These are phyloP conservation scores for Daldinia sp. DNA, from an alignment of 2,329 filamentous ascomycete species.

Conservation along the genomic window DNA sequence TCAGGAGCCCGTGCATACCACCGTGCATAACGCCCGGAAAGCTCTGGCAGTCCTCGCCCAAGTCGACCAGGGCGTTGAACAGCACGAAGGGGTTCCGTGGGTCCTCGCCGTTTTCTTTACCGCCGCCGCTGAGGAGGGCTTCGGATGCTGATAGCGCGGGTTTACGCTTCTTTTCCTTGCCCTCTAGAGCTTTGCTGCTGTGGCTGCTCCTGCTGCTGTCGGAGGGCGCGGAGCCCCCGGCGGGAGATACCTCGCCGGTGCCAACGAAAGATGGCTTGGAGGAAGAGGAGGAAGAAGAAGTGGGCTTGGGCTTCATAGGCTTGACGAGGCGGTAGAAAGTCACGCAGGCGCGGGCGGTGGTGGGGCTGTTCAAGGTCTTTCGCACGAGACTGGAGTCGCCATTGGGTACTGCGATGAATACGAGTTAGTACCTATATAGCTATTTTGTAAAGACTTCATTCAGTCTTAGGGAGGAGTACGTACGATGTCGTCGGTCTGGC, in stretches of 20 bases:
- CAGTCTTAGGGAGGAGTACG: neutral
- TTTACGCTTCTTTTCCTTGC: slow-evolving; percentile 3
- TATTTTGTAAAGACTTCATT: neutral
- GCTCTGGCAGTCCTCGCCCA: slow-evolving; percentile 45
- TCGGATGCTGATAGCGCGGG: slow-evolving; percentile 22
- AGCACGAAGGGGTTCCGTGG: slow-evolving; percentile 48
- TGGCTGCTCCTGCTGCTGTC: neutral
- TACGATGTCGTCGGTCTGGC: slow-evolving; percentile 45
- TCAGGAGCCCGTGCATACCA: slow-evolving; percentile 47
- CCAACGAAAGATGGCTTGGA: neutral
- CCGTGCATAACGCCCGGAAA: slow-evolving; percentile 49
- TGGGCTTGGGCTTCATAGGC: slow-evolving; percentile 1
- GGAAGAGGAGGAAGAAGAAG: neutral
- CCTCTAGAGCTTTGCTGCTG: slow-evolving; percentile 3
- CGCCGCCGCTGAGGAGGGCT: slow-evolving; percentile 39
- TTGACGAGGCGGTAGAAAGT: slow-evolving; percentile 42
- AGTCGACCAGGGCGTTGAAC: slow-evolving; percentile 45
- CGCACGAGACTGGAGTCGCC: slow-evolving; percentile 48
- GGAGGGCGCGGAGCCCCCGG: neutral
- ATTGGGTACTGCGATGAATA: slow-evolving; percentile 26
- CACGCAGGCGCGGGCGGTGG: slow-evolving; percentile 46
- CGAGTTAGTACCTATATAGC: neutral
- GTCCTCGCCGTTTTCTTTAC: slow-evolving; percentile 40
- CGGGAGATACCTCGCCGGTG: slow-evolving; percentile 5
- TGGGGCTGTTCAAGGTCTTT: slow-evolving; percentile 45